These are phyloP conservation scores for Colletotrichum abscissum DNA, from an alignment of 2,329 filamentous ascomycete species.

Conservation along the genomic window DNA sequence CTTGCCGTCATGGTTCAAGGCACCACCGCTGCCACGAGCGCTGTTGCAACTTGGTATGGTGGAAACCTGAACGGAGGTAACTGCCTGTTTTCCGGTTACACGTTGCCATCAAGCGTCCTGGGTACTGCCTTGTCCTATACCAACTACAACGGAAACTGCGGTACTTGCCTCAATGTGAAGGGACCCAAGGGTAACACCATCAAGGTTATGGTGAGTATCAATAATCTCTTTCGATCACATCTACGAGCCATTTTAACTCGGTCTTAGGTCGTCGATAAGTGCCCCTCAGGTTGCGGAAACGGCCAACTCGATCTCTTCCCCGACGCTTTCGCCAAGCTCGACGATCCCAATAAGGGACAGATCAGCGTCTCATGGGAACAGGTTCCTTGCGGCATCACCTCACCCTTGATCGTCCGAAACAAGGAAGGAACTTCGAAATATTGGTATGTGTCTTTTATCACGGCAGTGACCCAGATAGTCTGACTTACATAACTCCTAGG, in stretches of 20 bases:
- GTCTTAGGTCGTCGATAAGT: slow-evolving; percentile 64
- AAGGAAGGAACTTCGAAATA: slow-evolving; percentile 59
- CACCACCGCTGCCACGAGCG: slow-evolving; percentile 20
- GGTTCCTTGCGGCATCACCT: slow-evolving; percentile 62
- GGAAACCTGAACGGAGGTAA: slow-evolving; percentile 26
- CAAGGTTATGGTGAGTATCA: slow-evolving; percentile 24
- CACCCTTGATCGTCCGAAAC: slow-evolving; percentile 61
- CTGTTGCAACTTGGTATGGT: slow-evolving; percentile 23
- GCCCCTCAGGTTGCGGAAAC: slow-evolving; percentile 60
- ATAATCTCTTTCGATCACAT: neutral
- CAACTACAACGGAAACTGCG: slow-evolving; percentile 29
- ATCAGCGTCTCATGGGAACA: slow-evolving; percentile 62
- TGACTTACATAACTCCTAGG: slow-evolving; percentile 52
- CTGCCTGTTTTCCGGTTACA: slow-evolving; percentile 23
- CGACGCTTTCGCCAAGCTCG: slow-evolving; percentile 60
- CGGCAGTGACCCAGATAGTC: slow-evolving; percentile 42
- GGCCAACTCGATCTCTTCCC: slow-evolving; percentile 68
- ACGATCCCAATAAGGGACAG: slow-evolving; percentile 54
- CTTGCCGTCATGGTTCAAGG: slow-evolving; percentile 21
- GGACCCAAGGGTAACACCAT: slow-evolving; percentile 28
- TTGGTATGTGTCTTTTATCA: slow-evolving; percentile 12
- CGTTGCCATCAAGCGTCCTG: slow-evolving; percentile 13
- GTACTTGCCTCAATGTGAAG: slow-evolving; percentile 28
- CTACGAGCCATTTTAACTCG: neutral
- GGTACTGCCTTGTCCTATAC: slow-evolving; percentile 24